Evolutionary conservation across 768 basidiomycete species (phyloP), one percentile per base, ranked within the genome.

Genomic region (Lactifluus hygrophoroides): DNA sequence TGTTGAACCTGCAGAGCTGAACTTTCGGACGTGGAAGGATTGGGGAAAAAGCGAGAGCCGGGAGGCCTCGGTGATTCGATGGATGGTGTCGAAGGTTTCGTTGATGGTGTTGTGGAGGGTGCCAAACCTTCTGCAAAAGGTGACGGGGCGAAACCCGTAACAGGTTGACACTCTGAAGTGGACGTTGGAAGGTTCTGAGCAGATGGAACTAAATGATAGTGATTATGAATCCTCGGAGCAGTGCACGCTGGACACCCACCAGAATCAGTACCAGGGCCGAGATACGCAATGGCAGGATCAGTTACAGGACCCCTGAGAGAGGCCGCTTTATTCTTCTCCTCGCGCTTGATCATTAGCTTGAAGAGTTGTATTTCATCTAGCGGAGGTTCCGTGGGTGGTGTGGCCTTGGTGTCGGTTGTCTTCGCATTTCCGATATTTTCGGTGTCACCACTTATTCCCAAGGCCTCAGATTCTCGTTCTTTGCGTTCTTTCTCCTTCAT

Each of bases 351-450:
- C 74, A 90, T 75, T 65, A 90, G 64, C 63, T 85, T 86, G 78
- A 92, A 90, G 37, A 88, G 71, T 60, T 90, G 88, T 25, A 92
- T 90, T 71, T 92, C 90, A 67, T 92, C 89, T 58, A 92, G 70
- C 14, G 74, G 78, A 42, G 71, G 75, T 32, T 69, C 68, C 5
- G 61, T 14, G 44, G 48, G 64, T 17, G 44, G 38, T 35, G 43
- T 30, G 69, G 48, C 66, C 64, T 40, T 48, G 42, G 50, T 44
- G 32, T 44, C 55, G 14, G 11, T 50, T 30, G 27, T 13, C 49
- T 61, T 43, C 46, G 68, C 60, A 6, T 67, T 65, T 42, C 69
- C 65, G 30, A 57, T 64, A 16, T 67, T 68, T 34, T 61, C 51
- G 2, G 54, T 57, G 48, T 64, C 51, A 16, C 46, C 52, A 50